A percentile compares a stretch with the other conserved stretches of the same genome.
Evolutionary conservation across 129 eudicot species (phyloP).

Genomic region (Cynara cardunculus): DNA sequence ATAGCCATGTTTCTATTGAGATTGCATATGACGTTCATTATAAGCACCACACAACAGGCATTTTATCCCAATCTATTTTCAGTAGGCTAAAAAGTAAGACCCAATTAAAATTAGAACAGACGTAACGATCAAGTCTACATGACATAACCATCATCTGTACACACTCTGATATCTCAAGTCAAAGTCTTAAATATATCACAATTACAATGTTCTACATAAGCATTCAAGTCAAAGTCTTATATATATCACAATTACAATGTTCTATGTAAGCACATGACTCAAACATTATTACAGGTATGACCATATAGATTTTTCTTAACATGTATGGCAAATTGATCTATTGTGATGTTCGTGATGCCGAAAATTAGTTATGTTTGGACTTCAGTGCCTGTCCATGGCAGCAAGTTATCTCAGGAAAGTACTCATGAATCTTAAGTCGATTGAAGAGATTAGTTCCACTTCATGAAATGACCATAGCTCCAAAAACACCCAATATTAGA

Average conservation of each 20-base stretch:
- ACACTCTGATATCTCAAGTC: background rate
- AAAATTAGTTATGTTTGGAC: background rate
- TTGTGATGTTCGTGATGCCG: background rate
- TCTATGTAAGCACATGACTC: background rate
- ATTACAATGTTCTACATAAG: too few species aligned
- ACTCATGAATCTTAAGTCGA: background rate
- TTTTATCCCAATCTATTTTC: background rate
- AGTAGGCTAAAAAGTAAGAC: background rate
- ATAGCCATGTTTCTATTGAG: background rate
- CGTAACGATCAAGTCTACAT: background rate
- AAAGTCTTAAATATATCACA: too few species aligned
- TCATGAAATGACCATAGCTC: background rate
- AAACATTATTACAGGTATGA: background rate
- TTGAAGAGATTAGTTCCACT: background rate
- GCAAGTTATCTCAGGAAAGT: background rate
- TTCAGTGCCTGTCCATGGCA: background rate
- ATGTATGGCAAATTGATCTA: background rate
- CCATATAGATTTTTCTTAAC: background rate
- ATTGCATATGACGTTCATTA: background rate
- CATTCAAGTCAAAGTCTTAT: too few species aligned
- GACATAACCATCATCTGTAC: background rate
- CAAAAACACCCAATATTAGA: background rate
- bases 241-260: too few species aligned
- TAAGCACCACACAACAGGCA: background rate
- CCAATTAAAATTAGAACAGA: background rate